phyloP scores from a whole-genome alignment of 208 protist species.

The Naegleria lovaniensis region DNA sequence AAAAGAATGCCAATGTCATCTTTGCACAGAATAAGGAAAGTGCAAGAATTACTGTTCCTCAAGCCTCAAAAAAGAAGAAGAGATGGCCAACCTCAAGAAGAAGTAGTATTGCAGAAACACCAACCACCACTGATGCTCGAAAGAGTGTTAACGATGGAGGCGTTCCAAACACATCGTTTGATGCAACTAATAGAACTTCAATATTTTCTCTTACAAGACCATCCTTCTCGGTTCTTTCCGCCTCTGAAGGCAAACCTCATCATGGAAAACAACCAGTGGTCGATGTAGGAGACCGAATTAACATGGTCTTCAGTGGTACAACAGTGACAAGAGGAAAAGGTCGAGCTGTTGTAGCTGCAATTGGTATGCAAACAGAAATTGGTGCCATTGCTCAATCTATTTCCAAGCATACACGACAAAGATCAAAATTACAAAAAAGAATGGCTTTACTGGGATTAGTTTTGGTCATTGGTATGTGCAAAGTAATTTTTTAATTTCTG shows the following conservation, averaged over 20 bases:
- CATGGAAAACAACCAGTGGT: background rate
- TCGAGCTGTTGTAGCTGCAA: conserved; percentile 63
- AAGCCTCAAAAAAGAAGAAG: no score
- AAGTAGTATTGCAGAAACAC: conserved; percentile 50
- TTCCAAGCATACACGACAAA: conserved; percentile 34
- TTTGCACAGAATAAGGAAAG: conserved; percentile 42
- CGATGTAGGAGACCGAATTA: conserved; percentile 69
- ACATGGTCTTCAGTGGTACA: conserved; percentile 76
- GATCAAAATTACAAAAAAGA: conserved; percentile 62
- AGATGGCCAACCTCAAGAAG: no score
- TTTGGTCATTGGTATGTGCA: conserved; percentile 38
- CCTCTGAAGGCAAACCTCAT: no score
- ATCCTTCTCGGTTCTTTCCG: no score
- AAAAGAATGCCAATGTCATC: conserved; percentile 34
- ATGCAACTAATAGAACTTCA: background rate
- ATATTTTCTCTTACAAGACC: no score
- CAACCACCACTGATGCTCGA: conserved; percentile 52
- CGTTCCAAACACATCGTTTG: background rate
- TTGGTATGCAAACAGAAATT: conserved; percentile 70
- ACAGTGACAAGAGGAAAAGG: conserved; percentile 66
- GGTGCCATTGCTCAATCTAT: conserved; percentile 70
- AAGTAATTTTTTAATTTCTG: no score
- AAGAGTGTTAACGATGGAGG: conserved; percentile 56
- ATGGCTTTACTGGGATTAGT: conserved; percentile 78
- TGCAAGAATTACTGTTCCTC: conserved; percentile 59